Percentiles rank a stretch among this genome's conserved stretches.
Conservation (phyloP, 768 basidiomycete genomes). For the Amanita subjunquillea region DNA sequence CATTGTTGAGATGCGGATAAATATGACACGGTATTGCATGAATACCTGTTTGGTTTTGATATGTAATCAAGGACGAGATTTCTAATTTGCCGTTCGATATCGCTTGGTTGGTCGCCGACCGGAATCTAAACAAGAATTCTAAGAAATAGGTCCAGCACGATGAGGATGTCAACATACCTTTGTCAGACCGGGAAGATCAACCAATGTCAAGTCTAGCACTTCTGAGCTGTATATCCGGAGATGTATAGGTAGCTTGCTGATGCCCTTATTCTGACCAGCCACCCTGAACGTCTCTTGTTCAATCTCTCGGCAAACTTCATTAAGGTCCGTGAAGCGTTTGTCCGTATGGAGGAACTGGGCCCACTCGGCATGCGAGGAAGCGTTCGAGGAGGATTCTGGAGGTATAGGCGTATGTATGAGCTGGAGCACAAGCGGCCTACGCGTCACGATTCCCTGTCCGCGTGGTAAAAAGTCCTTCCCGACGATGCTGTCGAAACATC, state of each 20-base stretch:
- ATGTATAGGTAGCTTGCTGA: slow-evolving; percentile 93
- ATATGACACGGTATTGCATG: slow-evolving; percentile 1
- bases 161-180: slow-evolving; percentile 41
- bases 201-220: slow-evolving; percentile 90
- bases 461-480: slow-evolving; percentile 86
- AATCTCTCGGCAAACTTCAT: slow-evolving; percentile 91
- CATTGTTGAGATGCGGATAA: not conserved
- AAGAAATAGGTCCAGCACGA: not conserved
- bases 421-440: slow-evolving; percentile 90
- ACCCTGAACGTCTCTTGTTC: slow-evolving; percentile 97
- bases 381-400: slow-evolving; percentile 30
- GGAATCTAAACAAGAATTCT: slow-evolving; percentile 50
- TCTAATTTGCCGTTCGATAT: slow-evolving; percentile 95
- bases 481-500: slow-evolving; percentile 56
- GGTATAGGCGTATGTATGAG: slow-evolving; percentile 84
- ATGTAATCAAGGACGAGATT: slow-evolving; percentile 94
- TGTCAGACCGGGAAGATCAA: slow-evolving; percentile 93
- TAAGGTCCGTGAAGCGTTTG: slow-evolving; percentile 93
- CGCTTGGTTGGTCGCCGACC: slow-evolving; percentile 94
- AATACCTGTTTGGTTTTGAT: slow-evolving; percentile 90
- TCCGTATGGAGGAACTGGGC: slow-evolving; percentile 96
- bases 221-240: slow-evolving; percentile 93
- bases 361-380: slow-evolving; percentile 68
- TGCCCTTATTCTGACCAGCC: slow-evolving; percentile 97
- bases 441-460: slow-evolving; percentile 91